Percentiles rank a stretch among this genome's conserved stretches.
These are phyloP conservation scores for Roridomyces roridus DNA, from an alignment of 768 basidiomycete species.

Conservation along the genomic window DNA sequence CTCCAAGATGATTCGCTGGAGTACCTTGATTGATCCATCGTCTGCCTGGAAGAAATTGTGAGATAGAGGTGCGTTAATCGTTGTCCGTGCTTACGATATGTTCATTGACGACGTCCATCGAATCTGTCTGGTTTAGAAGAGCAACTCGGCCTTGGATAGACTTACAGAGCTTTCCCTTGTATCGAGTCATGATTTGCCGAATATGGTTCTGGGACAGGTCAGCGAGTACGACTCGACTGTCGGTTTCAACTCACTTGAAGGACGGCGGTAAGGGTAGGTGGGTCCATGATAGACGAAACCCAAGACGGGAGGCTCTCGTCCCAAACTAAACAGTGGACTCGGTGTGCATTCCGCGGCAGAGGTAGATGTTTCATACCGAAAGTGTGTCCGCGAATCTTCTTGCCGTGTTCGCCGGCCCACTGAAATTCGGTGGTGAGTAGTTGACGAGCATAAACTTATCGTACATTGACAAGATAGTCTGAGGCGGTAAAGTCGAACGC, in stretches of 20 bases:
- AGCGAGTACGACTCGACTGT: background rate
- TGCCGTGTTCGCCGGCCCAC: conserved; percentile 46
- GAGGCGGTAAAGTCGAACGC: conserved; percentile 40
- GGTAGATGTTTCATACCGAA: conserved; percentile 32
- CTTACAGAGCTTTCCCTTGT: conserved; percentile 51
- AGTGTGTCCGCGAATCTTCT: conserved; percentile 49
- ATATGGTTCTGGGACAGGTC: conserved; percentile 58
- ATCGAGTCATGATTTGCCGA: conserved; percentile 48
- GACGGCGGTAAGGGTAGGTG: conserved; percentile 34
- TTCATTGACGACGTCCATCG: conserved; percentile 20
- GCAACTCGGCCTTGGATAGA: too few relatives aligned
- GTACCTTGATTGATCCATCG: conserved; percentile 24
- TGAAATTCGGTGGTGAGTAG: background rate
- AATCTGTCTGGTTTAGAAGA: too few relatives aligned
- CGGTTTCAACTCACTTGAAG: conserved; percentile 35
- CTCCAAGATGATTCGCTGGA: conserved; percentile 13
- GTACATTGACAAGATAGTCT: conserved; percentile 43
- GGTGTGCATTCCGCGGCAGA: too few relatives aligned
- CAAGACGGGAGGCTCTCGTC: conserved; percentile 48
- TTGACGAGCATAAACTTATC: background rate
- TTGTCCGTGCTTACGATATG: conserved; percentile 18
- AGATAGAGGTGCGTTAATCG: too few relatives aligned
- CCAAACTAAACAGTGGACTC: conserved; percentile 36
- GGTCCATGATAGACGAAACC: conserved; percentile 45
- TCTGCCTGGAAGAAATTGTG: conserved; percentile 8